These are phyloP conservation scores for Stephania yunnanensis DNA, from an alignment of 164 flowering plant species.

Conservation along the genomic window DNA sequence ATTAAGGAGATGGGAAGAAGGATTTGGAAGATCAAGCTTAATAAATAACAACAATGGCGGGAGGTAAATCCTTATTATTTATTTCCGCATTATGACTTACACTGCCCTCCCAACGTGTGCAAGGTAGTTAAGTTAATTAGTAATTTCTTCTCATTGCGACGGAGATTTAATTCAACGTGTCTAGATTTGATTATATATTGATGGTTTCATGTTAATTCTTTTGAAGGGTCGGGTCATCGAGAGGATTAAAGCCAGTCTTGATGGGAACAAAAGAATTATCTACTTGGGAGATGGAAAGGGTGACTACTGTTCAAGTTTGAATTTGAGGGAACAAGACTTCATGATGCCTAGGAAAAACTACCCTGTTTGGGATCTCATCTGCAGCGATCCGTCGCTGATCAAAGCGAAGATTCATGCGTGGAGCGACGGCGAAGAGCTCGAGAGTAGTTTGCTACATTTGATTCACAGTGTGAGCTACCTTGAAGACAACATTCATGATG, in stretches of 20 bases:
- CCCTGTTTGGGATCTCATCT: slow-evolving; percentile 54
- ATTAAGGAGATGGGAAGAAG: too few species aligned
- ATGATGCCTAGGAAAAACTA: slow-evolving; percentile 81
- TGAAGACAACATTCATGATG: neutral
- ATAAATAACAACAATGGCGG: too few species aligned
- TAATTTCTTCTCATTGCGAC: neutral
- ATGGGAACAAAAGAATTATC: slow-evolving; percentile 30
- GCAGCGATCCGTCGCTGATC: slow-evolving; percentile 28
- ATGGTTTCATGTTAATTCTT: neutral
- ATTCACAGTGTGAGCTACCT: slow-evolving; percentile 20
- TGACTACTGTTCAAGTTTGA: slow-evolving; percentile 74
- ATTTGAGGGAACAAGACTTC: slow-evolving; percentile 47
- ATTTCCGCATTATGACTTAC: too few species aligned
- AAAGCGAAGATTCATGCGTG: slow-evolving; percentile 70
- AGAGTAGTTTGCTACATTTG: slow-evolving; percentile 33
- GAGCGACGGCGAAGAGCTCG: slow-evolving; percentile 63
- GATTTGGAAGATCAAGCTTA: too few species aligned
- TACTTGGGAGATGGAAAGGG: slow-evolving; percentile 81
- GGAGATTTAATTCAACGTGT: too few species aligned
- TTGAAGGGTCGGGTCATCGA: slow-evolving; percentile 59
- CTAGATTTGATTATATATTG: neutral
- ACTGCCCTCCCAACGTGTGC: slow-evolving; percentile 86
- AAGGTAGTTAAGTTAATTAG: slow-evolving; percentile 38
- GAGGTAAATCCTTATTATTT: too few species aligned
- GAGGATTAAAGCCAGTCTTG: slow-evolving; percentile 32